Conservation (phyloP, 2,329 filamentous ascomycete genomes). For the Alternaria conjuncta region DNA sequence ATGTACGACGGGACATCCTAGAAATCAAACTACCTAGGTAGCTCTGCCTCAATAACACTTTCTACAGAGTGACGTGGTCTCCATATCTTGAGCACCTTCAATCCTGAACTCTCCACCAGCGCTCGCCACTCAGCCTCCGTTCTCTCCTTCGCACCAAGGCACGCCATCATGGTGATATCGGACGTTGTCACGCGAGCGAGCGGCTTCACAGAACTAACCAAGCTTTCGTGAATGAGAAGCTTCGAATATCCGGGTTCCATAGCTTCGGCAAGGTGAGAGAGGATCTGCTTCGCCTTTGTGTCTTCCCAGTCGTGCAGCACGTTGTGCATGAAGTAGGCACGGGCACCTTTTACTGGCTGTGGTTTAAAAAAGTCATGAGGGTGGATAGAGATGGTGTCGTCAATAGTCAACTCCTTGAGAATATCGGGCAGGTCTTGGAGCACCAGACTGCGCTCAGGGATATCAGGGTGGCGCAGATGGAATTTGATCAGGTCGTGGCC, state of each 20-base stretch:
- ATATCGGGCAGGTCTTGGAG: constrained; percentile 7
- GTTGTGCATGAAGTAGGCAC: constrained; percentile 7
- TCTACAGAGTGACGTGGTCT: neutral
- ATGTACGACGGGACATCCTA: neutral
- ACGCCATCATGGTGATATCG: constrained; percentile 9
- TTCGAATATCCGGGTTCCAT: neutral
- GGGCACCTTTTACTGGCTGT: constrained; percentile 5
- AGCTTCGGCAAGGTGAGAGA: constrained; percentile 1
- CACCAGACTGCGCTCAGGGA: neutral
- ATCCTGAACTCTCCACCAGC: constrained; percentile 1
- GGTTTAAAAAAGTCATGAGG: constrained; percentile 6
- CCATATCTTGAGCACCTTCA: constrained; percentile 1
- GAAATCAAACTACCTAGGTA: neutral
- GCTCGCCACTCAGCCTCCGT: constrained; percentile 6
- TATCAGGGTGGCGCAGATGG: constrained; percentile 3
- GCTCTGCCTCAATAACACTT: neutral
- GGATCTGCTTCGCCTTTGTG: neutral
- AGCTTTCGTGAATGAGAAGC: neutral
- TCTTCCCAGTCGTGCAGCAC: constrained; percentile 7
- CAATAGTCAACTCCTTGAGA: constrained; percentile 1
- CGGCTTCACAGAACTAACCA: constrained; percentile 4
- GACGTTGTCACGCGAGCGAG: constrained; percentile 8
- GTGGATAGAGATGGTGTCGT: neutral
- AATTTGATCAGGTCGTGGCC: constrained; percentile 7
- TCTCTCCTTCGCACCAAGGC: constrained; percentile 6